Evolutionary conservation across 179 eudicot species (phyloP).

Genomic region (Patellifolia procumbens): DNA sequence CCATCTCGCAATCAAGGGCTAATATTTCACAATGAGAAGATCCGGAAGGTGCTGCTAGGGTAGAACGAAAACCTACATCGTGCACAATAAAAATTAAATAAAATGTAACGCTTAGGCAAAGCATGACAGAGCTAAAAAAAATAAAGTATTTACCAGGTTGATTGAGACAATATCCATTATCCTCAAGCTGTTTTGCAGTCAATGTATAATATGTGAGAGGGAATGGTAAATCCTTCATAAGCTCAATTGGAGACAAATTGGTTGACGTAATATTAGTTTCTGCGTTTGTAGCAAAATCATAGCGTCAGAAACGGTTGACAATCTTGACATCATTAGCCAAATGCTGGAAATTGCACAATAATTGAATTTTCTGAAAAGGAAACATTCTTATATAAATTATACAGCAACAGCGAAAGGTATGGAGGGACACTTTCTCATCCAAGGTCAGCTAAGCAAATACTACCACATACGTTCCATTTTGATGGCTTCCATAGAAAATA

Average conservation of each 20-base stretch:
- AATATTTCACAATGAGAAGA: slow-evolving; percentile 54
- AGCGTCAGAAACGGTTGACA: slow-evolving; percentile 8
- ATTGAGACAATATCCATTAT: slow-evolving; percentile 71
- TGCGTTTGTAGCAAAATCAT: slow-evolving; percentile 18
- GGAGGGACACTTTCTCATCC: not conserved
- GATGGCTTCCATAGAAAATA: too few relatives aligned
- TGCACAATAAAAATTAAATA: slow-evolving; percentile 1
- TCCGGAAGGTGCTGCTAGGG: slow-evolving; percentile 68
- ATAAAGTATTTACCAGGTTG: slow-evolving; percentile 59
- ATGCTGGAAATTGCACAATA: not conserved
- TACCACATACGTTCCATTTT: not conserved
- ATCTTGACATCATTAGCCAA: not conserved
- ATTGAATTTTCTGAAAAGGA: not conserved
- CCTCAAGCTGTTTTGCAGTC: slow-evolving; percentile 72
- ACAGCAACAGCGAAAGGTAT: not conserved
- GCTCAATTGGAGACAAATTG: slow-evolving; percentile 37
- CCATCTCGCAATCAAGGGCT: slow-evolving; percentile 99
- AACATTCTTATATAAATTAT: not conserved
- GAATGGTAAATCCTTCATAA: slow-evolving; percentile 62
- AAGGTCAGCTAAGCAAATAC: slow-evolving; percentile 6
- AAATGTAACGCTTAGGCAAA: slow-evolving; percentile 13
- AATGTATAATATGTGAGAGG: slow-evolving; percentile 81
- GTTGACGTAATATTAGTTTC: slow-evolving; percentile 29
- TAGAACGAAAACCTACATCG: slow-evolving; percentile 68
- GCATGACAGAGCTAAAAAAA: slow-evolving; percentile 6